Conservation (phyloP, 1,139 yeast genomes). For the Zygotorulaspora mrakii region DNA sequence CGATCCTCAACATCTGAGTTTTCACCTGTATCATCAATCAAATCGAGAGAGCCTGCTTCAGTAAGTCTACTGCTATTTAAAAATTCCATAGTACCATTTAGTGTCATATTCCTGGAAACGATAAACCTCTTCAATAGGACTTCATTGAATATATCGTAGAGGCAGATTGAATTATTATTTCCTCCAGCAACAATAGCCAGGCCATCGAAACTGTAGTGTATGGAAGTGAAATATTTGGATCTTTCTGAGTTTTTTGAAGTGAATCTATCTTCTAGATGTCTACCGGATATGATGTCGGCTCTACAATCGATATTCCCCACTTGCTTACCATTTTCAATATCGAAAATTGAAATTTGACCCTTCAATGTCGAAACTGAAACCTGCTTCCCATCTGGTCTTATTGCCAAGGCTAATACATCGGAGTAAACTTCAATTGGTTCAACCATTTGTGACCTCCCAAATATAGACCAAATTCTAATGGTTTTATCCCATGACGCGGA, state of each 20-base stretch:
- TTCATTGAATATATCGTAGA: conserved; percentile 84
- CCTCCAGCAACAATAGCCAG: conserved; percentile 87
- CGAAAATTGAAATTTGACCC: conserved; percentile 83
- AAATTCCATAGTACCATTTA: conserved; percentile 81
- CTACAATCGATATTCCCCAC: conserved; percentile 81
- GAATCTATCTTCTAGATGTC: conserved; percentile 79
- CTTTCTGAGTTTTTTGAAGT: conserved; percentile 76
- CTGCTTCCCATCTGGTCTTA: conserved; percentile 91
- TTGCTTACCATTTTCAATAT: conserved; percentile 77
- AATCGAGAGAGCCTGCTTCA: conserved; percentile 81
- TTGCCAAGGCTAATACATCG: conserved; percentile 78
- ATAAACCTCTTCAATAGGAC: conserved; percentile 77
- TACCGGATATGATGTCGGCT: conserved; percentile 82
- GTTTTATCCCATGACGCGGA: conserved; percentile 98
- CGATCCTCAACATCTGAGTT: conserved; percentile 83
- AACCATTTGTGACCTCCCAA: conserved; percentile 76
- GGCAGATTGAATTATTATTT: conserved; percentile 82
- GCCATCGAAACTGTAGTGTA: conserved; percentile 89
- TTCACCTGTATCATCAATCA: conserved; percentile 83
- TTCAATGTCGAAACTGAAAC: conserved; percentile 85
- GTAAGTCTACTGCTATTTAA: conserved; percentile 80
- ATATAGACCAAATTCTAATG: conserved; percentile 87
- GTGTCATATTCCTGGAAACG: conserved; percentile 82
- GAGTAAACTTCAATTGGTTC: conserved; percentile 85
- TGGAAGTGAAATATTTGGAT: conserved; percentile 76